Evolutionary conservation across 208 protist genomes (phyloP).

Genomic region (Leishmania tarentolae): DNA sequence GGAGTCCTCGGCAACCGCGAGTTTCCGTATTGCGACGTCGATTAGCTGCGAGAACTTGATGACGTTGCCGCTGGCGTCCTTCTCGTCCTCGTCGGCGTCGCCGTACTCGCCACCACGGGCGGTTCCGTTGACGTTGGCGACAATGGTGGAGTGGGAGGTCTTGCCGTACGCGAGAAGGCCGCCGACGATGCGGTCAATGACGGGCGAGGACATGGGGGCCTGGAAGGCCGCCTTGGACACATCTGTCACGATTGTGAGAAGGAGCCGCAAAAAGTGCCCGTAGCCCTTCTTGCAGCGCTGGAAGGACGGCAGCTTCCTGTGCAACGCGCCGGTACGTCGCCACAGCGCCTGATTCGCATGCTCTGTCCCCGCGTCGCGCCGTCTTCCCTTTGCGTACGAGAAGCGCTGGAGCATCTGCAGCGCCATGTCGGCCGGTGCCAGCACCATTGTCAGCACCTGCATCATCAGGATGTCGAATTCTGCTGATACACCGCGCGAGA

Average conservation of each 20-base stretch:
- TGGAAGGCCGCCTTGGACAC: conserved; percentile 33
- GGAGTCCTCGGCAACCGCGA: conserved; percentile 41
- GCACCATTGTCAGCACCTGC: conserved; percentile 60
- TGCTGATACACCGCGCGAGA: conserved; percentile 18
- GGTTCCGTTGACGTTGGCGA: conserved; percentile 19
- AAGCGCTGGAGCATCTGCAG: conserved; percentile 73
- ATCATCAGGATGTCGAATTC: conserved; percentile 63
- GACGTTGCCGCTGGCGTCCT: conserved; percentile 25
- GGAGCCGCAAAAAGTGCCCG: conserved; percentile 52
- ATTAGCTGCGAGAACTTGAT: conserved; percentile 29
- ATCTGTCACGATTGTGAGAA: conserved; percentile 64
- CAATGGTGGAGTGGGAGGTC: conserved; percentile 25
- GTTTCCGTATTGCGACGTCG: conserved; percentile 36
- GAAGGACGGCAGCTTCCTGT: conserved; percentile 6
- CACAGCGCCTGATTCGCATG: neutral
- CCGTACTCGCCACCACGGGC: conserved; percentile 30
- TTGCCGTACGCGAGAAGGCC: conserved; percentile 27
- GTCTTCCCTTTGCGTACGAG: conserved; percentile 32
- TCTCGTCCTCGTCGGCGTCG: conserved; percentile 31
- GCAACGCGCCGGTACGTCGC: neutral
- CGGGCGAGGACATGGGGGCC: conserved; percentile 16
- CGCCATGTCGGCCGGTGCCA: conserved; percentile 55
- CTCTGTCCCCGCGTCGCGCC: neutral
- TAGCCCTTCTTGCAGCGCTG: conserved; percentile 25
- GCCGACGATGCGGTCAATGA: conserved; percentile 33